Percentiles rank a stretch among this genome's conserved stretches.
Evolutionary conservation across 2,329 filamentous ascomycete genomes (phyloP).

Genomic region (Aaosphaeria arxii): DNA sequence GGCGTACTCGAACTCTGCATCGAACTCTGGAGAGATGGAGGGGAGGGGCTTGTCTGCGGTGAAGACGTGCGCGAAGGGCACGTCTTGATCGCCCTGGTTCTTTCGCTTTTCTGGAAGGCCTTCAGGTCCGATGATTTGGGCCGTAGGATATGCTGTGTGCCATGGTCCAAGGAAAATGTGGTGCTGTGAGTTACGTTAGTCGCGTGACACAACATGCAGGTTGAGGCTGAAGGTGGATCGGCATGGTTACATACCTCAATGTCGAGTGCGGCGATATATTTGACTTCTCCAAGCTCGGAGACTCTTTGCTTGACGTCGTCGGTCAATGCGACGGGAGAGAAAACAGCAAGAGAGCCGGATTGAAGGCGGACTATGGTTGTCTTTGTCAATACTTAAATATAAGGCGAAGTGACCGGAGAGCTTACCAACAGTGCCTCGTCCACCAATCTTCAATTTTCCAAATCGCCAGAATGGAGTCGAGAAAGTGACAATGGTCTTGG

Average conservation of each 20-base stretch:
- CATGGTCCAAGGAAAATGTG: conserved; percentile 90
- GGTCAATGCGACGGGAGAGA: conserved; percentile 87
- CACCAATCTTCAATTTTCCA: conserved; percentile 77
- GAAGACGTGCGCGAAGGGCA: conserved; percentile 66
- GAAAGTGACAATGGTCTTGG: conserved; percentile 68
- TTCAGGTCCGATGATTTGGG: conserved; percentile 77
- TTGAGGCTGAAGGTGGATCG: not conserved
- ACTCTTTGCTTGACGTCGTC: conserved; percentile 65
- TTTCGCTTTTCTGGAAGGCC: conserved; percentile 80
- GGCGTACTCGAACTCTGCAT: conserved; percentile 79
- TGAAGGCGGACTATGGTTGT: conserved; percentile 65
- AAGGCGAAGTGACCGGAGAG: not conserved
- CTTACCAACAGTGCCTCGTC: conserved; percentile 78
- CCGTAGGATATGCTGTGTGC: conserved; percentile 73
- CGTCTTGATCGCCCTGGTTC: conserved; percentile 55
- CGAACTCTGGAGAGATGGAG: conserved; percentile 72
- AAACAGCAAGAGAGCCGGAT: conserved; percentile 77
- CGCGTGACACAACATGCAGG: not conserved
- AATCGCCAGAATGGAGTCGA: conserved; percentile 83
- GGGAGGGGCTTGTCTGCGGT: conserved; percentile 33
- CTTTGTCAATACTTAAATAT: not conserved
- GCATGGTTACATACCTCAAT: conserved; percentile 53
- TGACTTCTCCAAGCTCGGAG: conserved; percentile 61
- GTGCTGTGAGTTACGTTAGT: conserved; percentile 49
- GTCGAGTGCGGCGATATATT: conserved; percentile 85